Conservation (phyloP, 805 yeast genomes). For the Nakazawaea laoshanensis region DNA sequence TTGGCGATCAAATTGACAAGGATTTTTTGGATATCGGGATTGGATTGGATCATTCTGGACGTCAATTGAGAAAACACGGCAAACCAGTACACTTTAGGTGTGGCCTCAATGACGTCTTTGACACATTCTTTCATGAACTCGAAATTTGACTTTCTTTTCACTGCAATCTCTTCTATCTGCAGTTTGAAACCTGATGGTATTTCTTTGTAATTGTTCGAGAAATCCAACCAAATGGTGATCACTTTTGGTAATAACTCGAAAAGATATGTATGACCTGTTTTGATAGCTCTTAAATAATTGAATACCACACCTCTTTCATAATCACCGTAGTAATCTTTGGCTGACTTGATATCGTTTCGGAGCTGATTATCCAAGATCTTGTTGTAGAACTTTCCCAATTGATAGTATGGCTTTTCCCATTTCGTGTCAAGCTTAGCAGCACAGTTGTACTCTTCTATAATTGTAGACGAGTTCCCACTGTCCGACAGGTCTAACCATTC, state of each 20-base stretch:
- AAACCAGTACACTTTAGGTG: constrained; percentile 65
- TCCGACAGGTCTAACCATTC: constrained; percentile 85
- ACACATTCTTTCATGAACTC: constrained; percentile 41
- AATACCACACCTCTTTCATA: constrained; percentile 48
- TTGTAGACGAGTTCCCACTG: constrained; percentile 67
- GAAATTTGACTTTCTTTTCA: constrained; percentile 27
- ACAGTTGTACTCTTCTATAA: constrained; percentile 58
- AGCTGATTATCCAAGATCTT: constrained; percentile 63
- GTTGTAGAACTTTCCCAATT: constrained; percentile 71
- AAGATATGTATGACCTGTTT: constrained; percentile 54
- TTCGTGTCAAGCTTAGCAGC: constrained; percentile 45
- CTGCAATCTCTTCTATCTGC: constrained; percentile 16
- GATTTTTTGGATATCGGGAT: constrained; percentile 43
- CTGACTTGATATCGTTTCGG: constrained; percentile 13
- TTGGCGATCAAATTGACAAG: constrained; percentile 49
- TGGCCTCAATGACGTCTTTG: constrained; percentile 27
- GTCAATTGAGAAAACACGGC: constrained; percentile 79
- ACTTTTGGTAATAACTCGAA: constrained; percentile 85
- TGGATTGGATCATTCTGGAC: constrained; percentile 66
- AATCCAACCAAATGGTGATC: constrained; percentile 88
- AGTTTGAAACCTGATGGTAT: constrained; percentile 13
- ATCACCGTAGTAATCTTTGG: constrained; percentile 32
- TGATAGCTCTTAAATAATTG: constrained; percentile 50
- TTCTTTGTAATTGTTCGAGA: constrained; percentile 32
- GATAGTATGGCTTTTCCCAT: constrained; percentile 78